A percentile compares a stretch with the other conserved stretches of the same genome.
These are phyloP conservation scores for Penicillium griseofulvum DNA, from an alignment of 2,329 filamentous ascomycete species.

Conservation along the genomic window DNA sequence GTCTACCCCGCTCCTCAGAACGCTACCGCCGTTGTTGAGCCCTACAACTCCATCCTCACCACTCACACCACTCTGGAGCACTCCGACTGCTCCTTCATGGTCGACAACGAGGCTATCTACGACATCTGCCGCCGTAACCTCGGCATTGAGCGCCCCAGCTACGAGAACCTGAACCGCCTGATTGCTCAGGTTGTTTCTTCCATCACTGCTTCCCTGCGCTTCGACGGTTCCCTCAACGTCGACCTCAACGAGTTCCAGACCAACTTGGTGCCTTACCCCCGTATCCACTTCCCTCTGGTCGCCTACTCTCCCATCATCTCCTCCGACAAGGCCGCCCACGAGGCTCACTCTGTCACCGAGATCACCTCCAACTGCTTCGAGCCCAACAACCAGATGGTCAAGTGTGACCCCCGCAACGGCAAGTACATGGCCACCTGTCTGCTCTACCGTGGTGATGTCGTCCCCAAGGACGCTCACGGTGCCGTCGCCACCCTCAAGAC, in stretches of 20 bases:
- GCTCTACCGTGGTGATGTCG: conserved; percentile 97
- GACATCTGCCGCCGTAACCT: conserved; percentile 98
- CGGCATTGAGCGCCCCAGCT: conserved; percentile 94
- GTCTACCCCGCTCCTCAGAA: conserved; percentile 98
- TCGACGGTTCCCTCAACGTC: conserved; percentile 98
- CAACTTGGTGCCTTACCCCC: conserved; percentile 97
- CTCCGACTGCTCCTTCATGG: conserved; percentile 99
- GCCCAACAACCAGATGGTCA: conserved; percentile 99
- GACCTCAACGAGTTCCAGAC: conserved; percentile 99
- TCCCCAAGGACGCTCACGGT: conserved; percentile 89
- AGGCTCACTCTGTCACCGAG: conserved; percentile 97
- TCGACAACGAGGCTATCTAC: conserved; percentile 99
- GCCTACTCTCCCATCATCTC: conserved; percentile 94
- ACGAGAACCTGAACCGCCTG: conserved; percentile 97
- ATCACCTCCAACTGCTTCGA: conserved; percentile 99
- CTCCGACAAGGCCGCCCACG: conserved; percentile 91
- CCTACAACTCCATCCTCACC: conserved; percentile 99
- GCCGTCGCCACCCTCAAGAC: conserved; percentile 97
- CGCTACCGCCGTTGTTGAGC: conserved; percentile 95
- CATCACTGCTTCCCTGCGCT: conserved; percentile 96
- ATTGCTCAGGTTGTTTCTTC: conserved; percentile 99
- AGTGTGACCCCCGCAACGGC: conserved; percentile 96
- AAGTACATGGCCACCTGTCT: conserved; percentile 99
- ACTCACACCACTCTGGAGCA: conserved; percentile 99
- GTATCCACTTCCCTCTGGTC: conserved; percentile 98